Percentiles rank a stretch among this genome's conserved stretches.
Conservation (phyloP, 2,329 filamentous ascomycete genomes). For the Penicillium janthinellum region DNA sequence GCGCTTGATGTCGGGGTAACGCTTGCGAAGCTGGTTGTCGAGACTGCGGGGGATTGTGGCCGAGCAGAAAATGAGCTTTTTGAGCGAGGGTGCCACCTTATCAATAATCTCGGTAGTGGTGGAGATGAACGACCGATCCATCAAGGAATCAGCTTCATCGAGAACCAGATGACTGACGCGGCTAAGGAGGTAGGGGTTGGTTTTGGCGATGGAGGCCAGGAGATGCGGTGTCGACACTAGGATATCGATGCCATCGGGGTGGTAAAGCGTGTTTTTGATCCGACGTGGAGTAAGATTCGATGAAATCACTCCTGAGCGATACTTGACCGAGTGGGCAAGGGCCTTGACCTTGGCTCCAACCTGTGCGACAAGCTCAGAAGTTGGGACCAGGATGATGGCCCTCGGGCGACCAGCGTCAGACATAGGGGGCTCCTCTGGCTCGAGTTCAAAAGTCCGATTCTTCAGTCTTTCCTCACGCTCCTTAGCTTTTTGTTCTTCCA, state of each 20-base stretch:
- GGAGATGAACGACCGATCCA: constrained; percentile 89
- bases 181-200: constrained; percentile 89
- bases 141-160: constrained; percentile 93
- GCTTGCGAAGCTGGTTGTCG: constrained; percentile 77
- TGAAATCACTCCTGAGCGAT: constrained; percentile 79
- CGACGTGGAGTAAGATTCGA: constrained; percentile 73
- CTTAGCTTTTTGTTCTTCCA: constrained; percentile 58
- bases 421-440: constrained; percentile 63
- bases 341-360: constrained; percentile 79
- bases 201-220: constrained; percentile 81
- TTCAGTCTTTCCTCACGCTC: constrained; percentile 54
- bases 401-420: constrained; percentile 73
- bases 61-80: constrained; percentile 89
- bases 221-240: constrained; percentile 87
- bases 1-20: constrained; percentile 79
- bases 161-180: constrained; percentile 85
- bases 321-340: constrained; percentile 83
- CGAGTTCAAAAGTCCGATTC: constrained; percentile 64
- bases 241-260: constrained; percentile 77
- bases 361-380: constrained; percentile 87
- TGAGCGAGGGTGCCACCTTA: constrained; percentile 74
- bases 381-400: constrained; percentile 85
- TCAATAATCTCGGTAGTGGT: constrained; percentile 82
- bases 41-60: constrained; percentile 91
- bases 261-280: constrained; percentile 84